A percentile compares a stretch with the other conserved stretches of the same genome.
Conservation (phyloP, 805 yeast species). For the Sugiyamaella lignohabitans region DNA sequence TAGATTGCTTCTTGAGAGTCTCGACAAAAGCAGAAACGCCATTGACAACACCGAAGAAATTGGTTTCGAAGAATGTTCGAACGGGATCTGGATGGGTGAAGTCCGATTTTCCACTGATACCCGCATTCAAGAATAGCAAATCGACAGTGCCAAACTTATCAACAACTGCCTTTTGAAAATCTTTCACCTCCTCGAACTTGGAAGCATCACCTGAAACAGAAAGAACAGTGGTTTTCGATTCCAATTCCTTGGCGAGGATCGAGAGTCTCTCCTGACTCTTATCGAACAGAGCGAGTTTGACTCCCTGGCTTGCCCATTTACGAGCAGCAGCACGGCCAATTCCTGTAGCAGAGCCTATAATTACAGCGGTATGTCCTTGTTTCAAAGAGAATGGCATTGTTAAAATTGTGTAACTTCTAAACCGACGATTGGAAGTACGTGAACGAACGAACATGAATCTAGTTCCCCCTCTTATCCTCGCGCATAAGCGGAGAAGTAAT, state of each 20-base stretch:
- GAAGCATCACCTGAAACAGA: slow-evolving; percentile 19
- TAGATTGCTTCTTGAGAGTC: slow-evolving; percentile 14
- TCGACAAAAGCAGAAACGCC: slow-evolving; percentile 24
- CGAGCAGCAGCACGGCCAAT: slow-evolving; percentile 26
- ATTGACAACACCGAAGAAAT: slow-evolving; percentile 25
- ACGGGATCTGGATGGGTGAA: slow-evolving; percentile 19
- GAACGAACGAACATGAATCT: too few relatives aligned
- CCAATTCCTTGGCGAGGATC: slow-evolving; percentile 8
- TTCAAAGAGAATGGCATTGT: slow-evolving; percentile 2
- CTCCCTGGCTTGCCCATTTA: slow-evolving; percentile 24
- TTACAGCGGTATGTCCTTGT: slow-evolving; percentile 18
- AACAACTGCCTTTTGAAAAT: slow-evolving; percentile 20
- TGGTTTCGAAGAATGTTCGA: slow-evolving; percentile 20
- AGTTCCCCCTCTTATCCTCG: too few relatives aligned
- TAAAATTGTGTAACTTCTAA: not conserved
- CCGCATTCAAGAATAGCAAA: slow-evolving; percentile 26
- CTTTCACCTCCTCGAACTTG: slow-evolving; percentile 16
- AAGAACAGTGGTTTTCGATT: slow-evolving; percentile 6
- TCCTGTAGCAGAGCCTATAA: slow-evolving; percentile 24
- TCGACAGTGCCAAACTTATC: slow-evolving; percentile 19
- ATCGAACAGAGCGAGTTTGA: slow-evolving; percentile 25
- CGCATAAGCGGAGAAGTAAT: too few relatives aligned
- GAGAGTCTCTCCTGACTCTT: slow-evolving; percentile 10
- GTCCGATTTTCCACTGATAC: slow-evolving; percentile 20
- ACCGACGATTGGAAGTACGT: not conserved